Conservation (phyloP, 345 rosid genomes). For the Syzygium grande region DNA sequence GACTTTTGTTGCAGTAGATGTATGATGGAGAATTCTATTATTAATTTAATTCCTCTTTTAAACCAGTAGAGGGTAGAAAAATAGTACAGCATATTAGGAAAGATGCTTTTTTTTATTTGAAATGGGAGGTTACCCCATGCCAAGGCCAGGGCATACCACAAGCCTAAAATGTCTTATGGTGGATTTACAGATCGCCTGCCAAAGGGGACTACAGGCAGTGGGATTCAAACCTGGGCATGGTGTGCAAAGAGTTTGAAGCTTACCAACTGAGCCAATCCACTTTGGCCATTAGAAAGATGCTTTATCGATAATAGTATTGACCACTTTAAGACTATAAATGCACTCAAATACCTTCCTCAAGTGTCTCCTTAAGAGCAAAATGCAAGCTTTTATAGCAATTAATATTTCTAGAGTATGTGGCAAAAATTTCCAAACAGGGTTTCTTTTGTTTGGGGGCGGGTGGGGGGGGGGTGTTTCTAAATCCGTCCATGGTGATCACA, state of each 20-base stretch:
- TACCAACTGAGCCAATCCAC: too few species aligned
- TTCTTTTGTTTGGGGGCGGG: too few species aligned
- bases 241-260: too few species aligned
- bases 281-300: not conserved
- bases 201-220: too few species aligned
- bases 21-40: not conserved
- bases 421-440: not conserved
- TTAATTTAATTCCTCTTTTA: not conserved
- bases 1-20: not conserved
- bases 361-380: not conserved
- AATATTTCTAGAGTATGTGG: accelerated
- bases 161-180: too few species aligned
- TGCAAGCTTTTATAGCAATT: not conserved
- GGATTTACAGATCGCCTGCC: too few species aligned
- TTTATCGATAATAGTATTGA: accelerated
- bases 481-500: not conserved
- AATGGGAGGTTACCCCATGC: too few species aligned
- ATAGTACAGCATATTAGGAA: not conserved
- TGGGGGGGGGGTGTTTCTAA: not conserved
- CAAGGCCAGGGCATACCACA: too few species aligned
- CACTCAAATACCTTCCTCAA: not conserved
- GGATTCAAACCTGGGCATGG: too few species aligned
- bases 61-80: not conserved
- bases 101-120: too few species aligned
- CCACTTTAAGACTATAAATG: not conserved